Base-by-base conservation (phyloP, 345 rosid genomes). In the Luvunga scandens region DNA sequence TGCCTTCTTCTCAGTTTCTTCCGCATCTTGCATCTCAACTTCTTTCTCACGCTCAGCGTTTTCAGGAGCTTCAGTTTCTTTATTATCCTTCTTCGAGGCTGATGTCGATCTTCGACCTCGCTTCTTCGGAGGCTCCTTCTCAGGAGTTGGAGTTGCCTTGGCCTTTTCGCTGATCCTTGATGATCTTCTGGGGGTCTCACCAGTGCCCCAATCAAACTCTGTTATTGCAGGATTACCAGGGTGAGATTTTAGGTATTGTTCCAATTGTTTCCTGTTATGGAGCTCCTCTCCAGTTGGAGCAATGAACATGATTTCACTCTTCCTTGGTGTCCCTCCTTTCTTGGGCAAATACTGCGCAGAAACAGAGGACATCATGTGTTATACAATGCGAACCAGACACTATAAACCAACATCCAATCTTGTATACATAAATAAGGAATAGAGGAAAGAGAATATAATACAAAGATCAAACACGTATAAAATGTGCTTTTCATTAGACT, bases 281-380 rank as follows among this genome's bases (percentile, higher is more conserved):
- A 90, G 87, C 85, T 92, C 95, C 75, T 90, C 92, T 7, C 98
- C 98, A 12, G 91, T 87, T 60, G 98, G 98, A 78, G 98, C 87
- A 80, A 90, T 74, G 77, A 90, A 92, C 89, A 87, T 77, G 77
- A 89, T 86, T 80, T 92, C 93, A 38, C 74, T 85, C 85, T 88
- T 91, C 90, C 86, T 88, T 66, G 88, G 86, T n/a, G 95, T 77
- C 1, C 94, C 89, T 13, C 60, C 87, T 81, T 80, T 86, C 89
- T 87, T 90, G 7, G 93, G 92, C 1, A 76, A 77, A 76, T 79
- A 87, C 98, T 93, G 89, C 77, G 28, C 14, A 50, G 38, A 36
- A 78, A 62, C 73, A 75, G 31, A 61, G 36, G 33, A 79, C 21
- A 56, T 63, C 9, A 57, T 53, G 28, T 38, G 50, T 71, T 39